phyloP scores from a whole-genome alignment of 169 alveolate species.

The Amoebophrya sp. region DNA sequence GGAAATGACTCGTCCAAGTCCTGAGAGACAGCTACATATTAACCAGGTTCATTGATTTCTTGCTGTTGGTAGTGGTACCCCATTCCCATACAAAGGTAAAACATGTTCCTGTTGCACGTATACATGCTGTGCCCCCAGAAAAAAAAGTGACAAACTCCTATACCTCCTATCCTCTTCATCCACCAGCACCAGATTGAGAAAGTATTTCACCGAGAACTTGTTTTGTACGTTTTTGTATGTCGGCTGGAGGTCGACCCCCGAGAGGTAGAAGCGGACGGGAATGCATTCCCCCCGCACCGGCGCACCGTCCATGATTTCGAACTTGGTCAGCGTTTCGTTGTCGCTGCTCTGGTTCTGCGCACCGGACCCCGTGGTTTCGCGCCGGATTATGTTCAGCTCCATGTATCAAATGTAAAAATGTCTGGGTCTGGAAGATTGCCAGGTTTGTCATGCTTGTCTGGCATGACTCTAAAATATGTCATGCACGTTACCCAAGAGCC shows the following conservation, averaged over 20 bases:
- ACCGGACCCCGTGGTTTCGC: conserved; percentile 51
- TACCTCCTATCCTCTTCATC: conserved; percentile 96
- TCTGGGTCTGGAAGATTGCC: too few relatives aligned
- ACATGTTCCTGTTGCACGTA: too few relatives aligned
- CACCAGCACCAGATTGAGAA: conserved; percentile 90
- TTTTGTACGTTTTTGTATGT: conserved; percentile 87
- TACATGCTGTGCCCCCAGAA: too few relatives aligned
- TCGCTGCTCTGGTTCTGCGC: conserved; percentile 70
- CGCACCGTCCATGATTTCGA: conserved; percentile 99
- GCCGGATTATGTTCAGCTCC: conserved; percentile 66
- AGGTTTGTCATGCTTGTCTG: too few relatives aligned
- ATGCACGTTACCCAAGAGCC: too few relatives aligned
- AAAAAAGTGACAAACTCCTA: background rate
- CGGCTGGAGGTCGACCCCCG: conserved; percentile 96
- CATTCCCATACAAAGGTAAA: too few relatives aligned
- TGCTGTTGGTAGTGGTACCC: too few relatives aligned
- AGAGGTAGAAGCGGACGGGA: conserved; percentile 91
- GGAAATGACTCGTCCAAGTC: too few relatives aligned
- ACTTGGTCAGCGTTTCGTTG: conserved; percentile 88
- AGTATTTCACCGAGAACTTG: conserved; percentile 90
- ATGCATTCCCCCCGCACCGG: conserved; percentile 92
- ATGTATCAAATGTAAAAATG: too few relatives aligned
- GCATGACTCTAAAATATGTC: too few relatives aligned
- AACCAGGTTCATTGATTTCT: too few relatives aligned
- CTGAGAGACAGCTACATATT: too few relatives aligned